Evolutionary conservation across 306 rosid genomes (phyloP).

Genomic region (Vachellia pachyceras): DNA sequence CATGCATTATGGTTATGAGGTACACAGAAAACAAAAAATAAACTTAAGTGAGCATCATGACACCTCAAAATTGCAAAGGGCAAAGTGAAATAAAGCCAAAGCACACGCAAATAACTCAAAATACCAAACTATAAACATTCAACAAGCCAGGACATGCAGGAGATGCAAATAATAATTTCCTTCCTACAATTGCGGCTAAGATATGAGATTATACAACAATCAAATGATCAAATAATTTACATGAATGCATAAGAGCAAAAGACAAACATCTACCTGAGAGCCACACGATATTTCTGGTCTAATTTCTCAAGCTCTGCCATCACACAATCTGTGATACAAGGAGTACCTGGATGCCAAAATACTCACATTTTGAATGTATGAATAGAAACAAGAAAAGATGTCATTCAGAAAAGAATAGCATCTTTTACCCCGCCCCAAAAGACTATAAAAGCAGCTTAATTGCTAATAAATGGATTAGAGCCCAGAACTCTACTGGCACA

Average conservation of each 20-base stretch:
- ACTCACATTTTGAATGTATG: background rate
- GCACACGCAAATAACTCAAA: background rate
- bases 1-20: background rate
- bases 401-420: background rate
- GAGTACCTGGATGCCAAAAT: slow-evolving; percentile 70
- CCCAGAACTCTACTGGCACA: background rate
- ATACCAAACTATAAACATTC: background rate
- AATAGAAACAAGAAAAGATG: background rate
- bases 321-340: slow-evolving; percentile 95
- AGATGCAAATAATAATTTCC: background rate
- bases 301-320: slow-evolving; percentile 93
- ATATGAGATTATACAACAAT: slow-evolving; percentile 28
- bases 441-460: slow-evolving; percentile 11
- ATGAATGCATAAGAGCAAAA: slow-evolving; percentile 19
- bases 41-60: background rate
- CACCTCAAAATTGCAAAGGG: background rate
- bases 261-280: slow-evolving; percentile 64
- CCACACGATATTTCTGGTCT: slow-evolving; percentile 90
- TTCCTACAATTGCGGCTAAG: background rate
- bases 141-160: background rate
- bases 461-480: background rate
- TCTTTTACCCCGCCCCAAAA: slow-evolving; percentile 1
- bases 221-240: background rate
- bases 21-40: background rate
- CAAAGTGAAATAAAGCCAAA: slow-evolving; percentile 5